These are phyloP conservation scores for Podaxis sp. DNA, from an alignment of 768 basidiomycete species.

Conservation along the genomic window DNA sequence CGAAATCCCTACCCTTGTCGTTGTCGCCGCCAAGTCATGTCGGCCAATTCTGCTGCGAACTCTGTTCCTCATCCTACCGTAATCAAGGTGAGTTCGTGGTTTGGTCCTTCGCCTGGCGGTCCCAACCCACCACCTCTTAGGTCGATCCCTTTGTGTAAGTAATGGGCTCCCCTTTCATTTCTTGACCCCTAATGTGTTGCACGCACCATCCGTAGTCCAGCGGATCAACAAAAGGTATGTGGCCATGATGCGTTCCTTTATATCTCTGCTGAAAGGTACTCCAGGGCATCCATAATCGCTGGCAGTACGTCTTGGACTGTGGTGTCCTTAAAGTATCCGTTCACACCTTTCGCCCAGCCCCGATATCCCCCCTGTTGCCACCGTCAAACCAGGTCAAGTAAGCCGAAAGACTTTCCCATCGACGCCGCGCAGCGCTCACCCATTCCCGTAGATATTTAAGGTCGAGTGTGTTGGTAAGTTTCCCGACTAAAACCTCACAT, in stretches of 20 bases:
- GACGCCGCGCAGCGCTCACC: neutral
- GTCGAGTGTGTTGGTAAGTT: conserved; percentile 63
- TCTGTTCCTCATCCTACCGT: conserved; percentile 60
- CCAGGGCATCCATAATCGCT: conserved; percentile 68
- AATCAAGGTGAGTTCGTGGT: conserved; percentile 44
- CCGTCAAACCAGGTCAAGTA: conserved; percentile 63
- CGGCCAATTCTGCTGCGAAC: conserved; percentile 60
- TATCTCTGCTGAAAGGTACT: neutral
- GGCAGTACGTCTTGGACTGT: conserved; percentile 52
- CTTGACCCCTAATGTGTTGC: neutral
- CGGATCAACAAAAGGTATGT: conserved; percentile 61
- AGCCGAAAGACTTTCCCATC: conserved; percentile 4
- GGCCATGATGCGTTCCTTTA: neutral
- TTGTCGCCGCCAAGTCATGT: neutral
- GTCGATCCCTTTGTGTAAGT: conserved; percentile 67
- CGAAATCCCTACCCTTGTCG: neutral
- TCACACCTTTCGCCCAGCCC: conserved; percentile 37
- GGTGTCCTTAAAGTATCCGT: neutral
- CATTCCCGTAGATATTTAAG: conserved; percentile 55
- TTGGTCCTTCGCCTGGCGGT: neutral
- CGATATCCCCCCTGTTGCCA: conserved; percentile 60
- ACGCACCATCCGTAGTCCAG: conserved; percentile 26
- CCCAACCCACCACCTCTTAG: conserved; percentile 29
- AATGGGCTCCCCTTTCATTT: conserved; percentile 23
- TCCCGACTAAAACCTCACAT: neutral